Evolutionary conservation across 2,329 filamentous ascomycete species (phyloP).

Genomic region (Scolecobasidium constrictum): DNA sequence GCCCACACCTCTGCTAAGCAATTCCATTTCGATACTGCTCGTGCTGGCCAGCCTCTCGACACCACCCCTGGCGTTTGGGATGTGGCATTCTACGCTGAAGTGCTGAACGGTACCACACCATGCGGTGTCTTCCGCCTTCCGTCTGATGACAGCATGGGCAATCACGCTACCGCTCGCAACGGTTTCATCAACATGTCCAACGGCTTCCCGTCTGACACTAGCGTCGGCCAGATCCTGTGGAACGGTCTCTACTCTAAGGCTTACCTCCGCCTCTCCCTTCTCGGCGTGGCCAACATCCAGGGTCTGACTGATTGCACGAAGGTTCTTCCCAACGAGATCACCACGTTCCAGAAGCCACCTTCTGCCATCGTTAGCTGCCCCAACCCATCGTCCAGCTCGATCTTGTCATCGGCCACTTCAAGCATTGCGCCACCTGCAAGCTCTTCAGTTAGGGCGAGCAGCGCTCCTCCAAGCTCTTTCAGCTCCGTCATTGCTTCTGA

Average conservation of each 20-base stretch:
- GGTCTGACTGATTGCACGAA: conserved; percentile 44
- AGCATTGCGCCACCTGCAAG: too few species aligned
- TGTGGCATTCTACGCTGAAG: conserved; percentile 9
- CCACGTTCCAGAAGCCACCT: conserved; percentile 12
- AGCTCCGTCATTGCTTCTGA: not conserved
- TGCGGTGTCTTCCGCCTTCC: conserved; percentile 6
- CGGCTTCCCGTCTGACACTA: conserved; percentile 1
- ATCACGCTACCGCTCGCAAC: not conserved
- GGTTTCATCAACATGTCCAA: conserved; percentile 18
- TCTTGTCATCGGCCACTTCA: not conserved
- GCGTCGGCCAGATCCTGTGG: conserved; percentile 19
- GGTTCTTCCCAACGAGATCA: conserved; percentile 29
- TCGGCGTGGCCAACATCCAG: conserved; percentile 48
- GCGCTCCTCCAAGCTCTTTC: not conserved
- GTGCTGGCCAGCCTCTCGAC: conserved; percentile 12
- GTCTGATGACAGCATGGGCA: conserved; percentile 3
- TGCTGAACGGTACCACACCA: not conserved
- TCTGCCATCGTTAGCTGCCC: not conserved
- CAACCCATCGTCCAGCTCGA: not conserved
- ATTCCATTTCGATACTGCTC: conserved; percentile 30
- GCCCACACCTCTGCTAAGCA: conserved; percentile 42
- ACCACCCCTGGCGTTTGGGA: conserved; percentile 14
- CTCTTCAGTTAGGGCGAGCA: not conserved
- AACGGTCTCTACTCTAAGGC: conserved; percentile 40
- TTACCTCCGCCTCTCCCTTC: conserved; percentile 43